phyloP scores from a whole-genome alignment of 2,329 filamentous ascomycete species.

The Fusarium sarcochroum region DNA sequence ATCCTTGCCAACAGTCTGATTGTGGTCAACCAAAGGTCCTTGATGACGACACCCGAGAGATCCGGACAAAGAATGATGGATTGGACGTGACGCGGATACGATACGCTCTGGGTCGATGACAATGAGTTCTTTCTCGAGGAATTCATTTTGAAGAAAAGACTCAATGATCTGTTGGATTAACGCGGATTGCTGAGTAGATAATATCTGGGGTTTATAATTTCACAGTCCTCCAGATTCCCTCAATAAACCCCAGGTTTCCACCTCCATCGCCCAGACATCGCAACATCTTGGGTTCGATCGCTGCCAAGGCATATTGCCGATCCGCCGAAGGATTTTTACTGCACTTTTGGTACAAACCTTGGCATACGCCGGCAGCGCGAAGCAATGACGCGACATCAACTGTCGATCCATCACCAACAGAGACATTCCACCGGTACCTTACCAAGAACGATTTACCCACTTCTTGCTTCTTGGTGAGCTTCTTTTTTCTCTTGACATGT shows the following conservation, averaged over 20 bases:
- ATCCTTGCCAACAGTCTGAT: slow-evolving; percentile 9
- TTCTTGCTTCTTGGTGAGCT: neutral
- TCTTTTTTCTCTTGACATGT: neutral
- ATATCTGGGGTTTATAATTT: neutral
- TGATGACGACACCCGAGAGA: slow-evolving; percentile 37
- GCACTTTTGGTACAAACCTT: slow-evolving; percentile 9
- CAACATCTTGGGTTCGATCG: neutral
- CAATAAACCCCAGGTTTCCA: slow-evolving; percentile 7
- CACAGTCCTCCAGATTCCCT: neutral
- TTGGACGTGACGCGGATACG: neutral
- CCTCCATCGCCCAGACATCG: slow-evolving; percentile 1
- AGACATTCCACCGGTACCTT: too few species aligned
- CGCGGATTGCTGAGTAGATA: neutral
- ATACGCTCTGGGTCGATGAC: neutral
- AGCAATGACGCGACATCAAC: slow-evolving; percentile 23
- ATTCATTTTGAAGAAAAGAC: neutral
- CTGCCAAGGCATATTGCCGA: slow-evolving; percentile 32
- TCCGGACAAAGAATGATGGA: slow-evolving; percentile 6
- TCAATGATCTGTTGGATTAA: too few species aligned
- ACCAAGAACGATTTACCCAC: neutral
- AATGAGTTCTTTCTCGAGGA: neutral
- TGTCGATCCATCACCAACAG: slow-evolving; percentile 3
- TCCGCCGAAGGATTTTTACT: slow-evolving; percentile 1
- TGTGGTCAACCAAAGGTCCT: neutral
- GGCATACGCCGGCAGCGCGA: slow-evolving; percentile 2